These are phyloP conservation scores for Brasenia schreberi DNA, from an alignment of 164 flowering plant species.

Conservation along the genomic window DNA sequence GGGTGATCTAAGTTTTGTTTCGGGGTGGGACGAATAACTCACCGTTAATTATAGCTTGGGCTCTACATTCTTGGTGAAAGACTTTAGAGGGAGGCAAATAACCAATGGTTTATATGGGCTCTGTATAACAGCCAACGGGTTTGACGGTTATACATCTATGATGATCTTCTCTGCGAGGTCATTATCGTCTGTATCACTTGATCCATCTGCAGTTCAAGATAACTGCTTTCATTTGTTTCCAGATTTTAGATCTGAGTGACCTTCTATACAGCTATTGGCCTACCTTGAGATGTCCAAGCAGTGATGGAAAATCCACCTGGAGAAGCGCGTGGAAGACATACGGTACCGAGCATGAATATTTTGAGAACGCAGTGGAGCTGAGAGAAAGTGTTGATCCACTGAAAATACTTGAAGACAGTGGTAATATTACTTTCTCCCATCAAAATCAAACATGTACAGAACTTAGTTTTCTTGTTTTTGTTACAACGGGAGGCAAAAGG, in stretches of 20 bases:
- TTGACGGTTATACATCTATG: too few relatives aligned
- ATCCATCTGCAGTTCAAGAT: too few relatives aligned
- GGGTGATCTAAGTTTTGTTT: too few relatives aligned
- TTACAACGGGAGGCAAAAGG: too few relatives aligned
- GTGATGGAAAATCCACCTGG: neutral
- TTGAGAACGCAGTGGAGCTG: constrained; percentile 7
- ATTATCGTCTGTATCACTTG: too few relatives aligned
- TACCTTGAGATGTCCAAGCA: constrained; percentile 7
- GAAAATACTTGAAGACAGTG: constrained; percentile 1
- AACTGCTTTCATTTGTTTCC: neutral
- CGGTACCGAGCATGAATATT: constrained; percentile 7
- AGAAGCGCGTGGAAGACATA: constrained; percentile 1
- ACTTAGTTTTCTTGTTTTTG: neutral
- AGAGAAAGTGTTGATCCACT: constrained; percentile 1
- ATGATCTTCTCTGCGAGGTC: too few relatives aligned
- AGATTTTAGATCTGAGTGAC: constrained; percentile 5
- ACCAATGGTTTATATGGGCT: too few relatives aligned
- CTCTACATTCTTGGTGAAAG: too few relatives aligned
- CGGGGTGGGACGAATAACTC: too few relatives aligned
- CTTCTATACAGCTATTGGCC: constrained; percentile 7
- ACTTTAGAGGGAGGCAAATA: too few relatives aligned
- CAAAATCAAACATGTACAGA: neutral
- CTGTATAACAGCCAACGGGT: too few relatives aligned
- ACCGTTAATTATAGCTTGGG: too few relatives aligned
- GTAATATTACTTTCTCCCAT: neutral